Base-by-base conservation (phyloP, 2,329 filamentous ascomycete genomes). In the Sporothrix pallida region DNA sequence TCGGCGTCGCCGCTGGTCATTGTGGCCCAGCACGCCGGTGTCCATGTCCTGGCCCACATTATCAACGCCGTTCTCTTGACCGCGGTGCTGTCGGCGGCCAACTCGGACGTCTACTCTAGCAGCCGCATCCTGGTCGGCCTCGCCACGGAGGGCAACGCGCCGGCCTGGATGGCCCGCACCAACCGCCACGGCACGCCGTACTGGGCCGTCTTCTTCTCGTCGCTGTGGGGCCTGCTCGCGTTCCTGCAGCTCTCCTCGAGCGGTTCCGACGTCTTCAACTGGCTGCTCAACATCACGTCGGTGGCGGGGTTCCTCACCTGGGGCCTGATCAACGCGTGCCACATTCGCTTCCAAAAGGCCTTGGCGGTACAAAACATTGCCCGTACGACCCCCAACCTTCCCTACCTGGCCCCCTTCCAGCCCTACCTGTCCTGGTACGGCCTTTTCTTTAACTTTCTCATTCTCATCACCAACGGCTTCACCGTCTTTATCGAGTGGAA, bases 41-140 rank as follows among this genome's bases (percentile, higher is more conserved):
- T 93, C 73, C 82, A 83, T 8, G 86, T 88, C 3, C 87, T 93
- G 3, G 87, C 89, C 6, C 84, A 88, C 77, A 90, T 95, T 79
- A 90, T 95, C 85, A 95, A 95, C 81, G 92, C 89, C 17, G 90
- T 94, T 8, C 88, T 95, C 10, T 85, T 95, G 26, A 93, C 92
- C 0, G 92, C 92, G 2, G 93, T 94, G 8, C 89, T 94, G 77
- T 93, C 92, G 0, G 92, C 93, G 6, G 93, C 91, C 74, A 93
- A 92, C 82, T 92, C 91, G 15, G 93, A 93, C 82, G 87, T 94
- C 74, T 93, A 93, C 83, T 92, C 91, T 58, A 90, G 89, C 74
- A 91, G 88, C 73, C 89, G 91, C 31, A 90, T 92, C 56, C 84
- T 93, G 50, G 86, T 93, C 75, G 89, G 88, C 10, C 85, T 93